Base-by-base conservation (phyloP, 768 basidiomycete genomes). In the Rhodotorula diobovata region DNA sequence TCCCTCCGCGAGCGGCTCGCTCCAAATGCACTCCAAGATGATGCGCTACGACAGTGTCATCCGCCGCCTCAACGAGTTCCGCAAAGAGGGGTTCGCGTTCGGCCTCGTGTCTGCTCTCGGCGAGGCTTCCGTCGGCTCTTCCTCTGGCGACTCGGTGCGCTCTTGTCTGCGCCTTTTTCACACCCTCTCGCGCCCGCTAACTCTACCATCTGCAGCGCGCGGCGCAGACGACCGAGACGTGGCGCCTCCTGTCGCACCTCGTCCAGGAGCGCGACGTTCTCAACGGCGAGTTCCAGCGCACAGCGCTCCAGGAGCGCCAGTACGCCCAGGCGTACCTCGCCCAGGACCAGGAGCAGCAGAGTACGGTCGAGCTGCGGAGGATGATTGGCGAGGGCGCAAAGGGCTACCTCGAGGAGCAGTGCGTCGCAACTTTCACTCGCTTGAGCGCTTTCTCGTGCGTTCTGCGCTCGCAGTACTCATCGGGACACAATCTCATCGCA, bases 31-130 rank as follows among this genome's bases (percentile, higher is more conserved):
- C 80, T 87, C 85, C 81, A 91, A 90, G 81, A 93, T 97, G 93
- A 91, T 97, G 89, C 88, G 87, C 21, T 99, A 97, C 79, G 90
- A 94, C 82, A 86, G 87, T 59, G 88, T 90, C 43, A 83, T 97
- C 54, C 83, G 85, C 14, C 87, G 90, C 34, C 82, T 97, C 61
- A 93, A 96, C 81, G 80, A 83, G 50, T 86, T 90, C 1, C 83
- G 93, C 54, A 81, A 88, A 28, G 65, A 70, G 32, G 70, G 67
- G 14, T 71, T 63, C 61, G 51, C 72, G 16, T 73, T 78, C 46
- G 77, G 68, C 1, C 55, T 77, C 37, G 70, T 76, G 23, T 61
- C 56, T 86, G 28, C 87, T 84, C 11, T 90, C 88, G 4, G 64
- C 16, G 75, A 75, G 39, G 76, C 76, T n/a, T 73, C 67, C 37